Conservation (phyloP, 345 rosid species). For the Eucalyptus regnans region DNA sequence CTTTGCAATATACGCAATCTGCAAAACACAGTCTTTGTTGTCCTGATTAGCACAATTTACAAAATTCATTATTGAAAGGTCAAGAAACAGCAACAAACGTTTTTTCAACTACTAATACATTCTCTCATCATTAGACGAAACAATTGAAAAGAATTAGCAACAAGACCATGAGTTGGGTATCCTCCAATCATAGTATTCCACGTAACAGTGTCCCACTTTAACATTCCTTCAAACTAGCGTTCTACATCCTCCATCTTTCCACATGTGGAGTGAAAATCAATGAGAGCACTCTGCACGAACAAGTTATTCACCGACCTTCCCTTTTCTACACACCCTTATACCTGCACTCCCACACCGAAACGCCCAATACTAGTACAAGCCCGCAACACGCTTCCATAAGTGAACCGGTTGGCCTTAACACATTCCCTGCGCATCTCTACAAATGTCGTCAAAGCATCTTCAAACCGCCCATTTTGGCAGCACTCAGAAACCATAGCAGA, state of each 20-base stretch:
- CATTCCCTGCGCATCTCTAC: conserved; percentile 30
- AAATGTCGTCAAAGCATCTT: conserved; percentile 23
- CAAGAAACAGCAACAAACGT: background rate
- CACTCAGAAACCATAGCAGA: conserved; percentile 51
- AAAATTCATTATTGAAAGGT: too few species aligned
- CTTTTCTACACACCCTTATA: conserved; percentile 47
- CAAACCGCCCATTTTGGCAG: conserved; percentile 9
- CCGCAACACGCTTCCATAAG: conserved; percentile 43
- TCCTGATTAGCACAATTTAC: too few species aligned
- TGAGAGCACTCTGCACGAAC: conserved; percentile 45
- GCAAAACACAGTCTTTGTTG: too few species aligned
- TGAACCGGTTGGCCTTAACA: conserved; percentile 29
- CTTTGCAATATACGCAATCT: too few species aligned
- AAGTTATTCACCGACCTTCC: conserved; percentile 28
- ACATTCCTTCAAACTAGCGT: conserved; percentile 33
- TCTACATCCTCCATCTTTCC: conserved; percentile 35
- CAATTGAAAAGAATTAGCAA: conserved; percentile 26
- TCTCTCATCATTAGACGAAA: conserved; percentile 43
- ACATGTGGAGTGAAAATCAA: conserved; percentile 44
- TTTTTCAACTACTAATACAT: conserved; percentile 20
- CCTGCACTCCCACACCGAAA: conserved; percentile 35
- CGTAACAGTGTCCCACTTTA: conserved; percentile 31
- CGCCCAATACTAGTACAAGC: conserved; percentile 26
- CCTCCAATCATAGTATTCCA: conserved; percentile 71
- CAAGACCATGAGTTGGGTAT: conserved; percentile 13